Evolutionary conservation across 176 grass and related monocot species (phyloP).

Genomic region (Oryza meyeriana): DNA sequence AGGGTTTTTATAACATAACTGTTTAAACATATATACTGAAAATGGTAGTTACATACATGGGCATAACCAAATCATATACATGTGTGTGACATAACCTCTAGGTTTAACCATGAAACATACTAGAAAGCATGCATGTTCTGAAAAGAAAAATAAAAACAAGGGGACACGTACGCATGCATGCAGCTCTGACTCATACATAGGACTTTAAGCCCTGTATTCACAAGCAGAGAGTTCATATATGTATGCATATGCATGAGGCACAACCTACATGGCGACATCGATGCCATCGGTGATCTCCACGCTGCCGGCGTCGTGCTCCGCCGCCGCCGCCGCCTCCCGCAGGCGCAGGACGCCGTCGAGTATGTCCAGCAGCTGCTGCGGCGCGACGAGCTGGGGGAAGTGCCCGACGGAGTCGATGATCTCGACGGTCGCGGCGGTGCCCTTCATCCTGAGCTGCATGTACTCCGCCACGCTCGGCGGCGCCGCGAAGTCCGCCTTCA

Average conservation of each 20-base stretch:
- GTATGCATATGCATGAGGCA: background rate
- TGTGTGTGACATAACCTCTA: background rate
- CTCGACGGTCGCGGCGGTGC: slow-evolving; percentile 9
- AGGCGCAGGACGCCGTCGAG: slow-evolving; percentile 37
- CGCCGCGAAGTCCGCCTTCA: slow-evolving; percentile 41
- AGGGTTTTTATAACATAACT: no score
- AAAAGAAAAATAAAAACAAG: no score
- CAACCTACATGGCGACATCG: background rate
- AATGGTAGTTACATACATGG: no score
- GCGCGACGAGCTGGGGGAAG: slow-evolving; percentile 65
- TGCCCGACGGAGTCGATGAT: slow-evolving; percentile 54
- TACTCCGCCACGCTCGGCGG: slow-evolving; percentile 43
- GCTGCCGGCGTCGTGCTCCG: background rate
- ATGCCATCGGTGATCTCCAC: background rate
- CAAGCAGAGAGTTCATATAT: no score
- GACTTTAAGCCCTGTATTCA: no score
- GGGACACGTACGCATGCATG: no score
- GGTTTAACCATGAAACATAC: background rate
- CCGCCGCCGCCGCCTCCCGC: background rate
- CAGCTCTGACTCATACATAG: no score
- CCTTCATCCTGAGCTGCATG: slow-evolving; percentile 43
- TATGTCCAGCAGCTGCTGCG: slow-evolving; percentile 25
- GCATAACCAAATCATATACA: background rate
- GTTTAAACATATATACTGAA: no score
- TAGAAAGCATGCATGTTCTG: no score